Conservation (phyloP, 2,329 filamentous ascomycete species). For the Alternaria sp. region DNA sequence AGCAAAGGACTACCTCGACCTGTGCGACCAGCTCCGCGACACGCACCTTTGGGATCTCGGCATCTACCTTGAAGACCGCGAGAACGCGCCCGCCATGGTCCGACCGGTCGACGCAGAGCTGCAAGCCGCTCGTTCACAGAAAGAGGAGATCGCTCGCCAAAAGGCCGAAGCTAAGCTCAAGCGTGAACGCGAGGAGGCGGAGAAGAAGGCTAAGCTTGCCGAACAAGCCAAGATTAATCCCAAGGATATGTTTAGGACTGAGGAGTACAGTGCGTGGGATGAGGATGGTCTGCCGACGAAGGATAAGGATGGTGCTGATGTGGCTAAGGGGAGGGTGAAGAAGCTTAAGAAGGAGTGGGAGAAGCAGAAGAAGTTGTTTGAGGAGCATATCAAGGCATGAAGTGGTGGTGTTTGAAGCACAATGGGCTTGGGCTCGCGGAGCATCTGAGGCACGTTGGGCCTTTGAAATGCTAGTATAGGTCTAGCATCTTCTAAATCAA, state of each 20-base stretch:
- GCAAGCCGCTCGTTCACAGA: constrained; percentile 59
- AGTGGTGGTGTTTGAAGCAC: no score
- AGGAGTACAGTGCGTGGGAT: constrained; percentile 79
- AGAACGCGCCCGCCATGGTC: constrained; percentile 75
- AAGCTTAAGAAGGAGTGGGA: constrained; percentile 90
- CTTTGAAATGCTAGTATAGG: no score
- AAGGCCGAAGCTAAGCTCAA: constrained; percentile 54
- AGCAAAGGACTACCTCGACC: constrained; percentile 73
- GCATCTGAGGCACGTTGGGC: no score
- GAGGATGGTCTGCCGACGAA: constrained; percentile 79
- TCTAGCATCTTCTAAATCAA: no score
- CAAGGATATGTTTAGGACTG: constrained; percentile 63
- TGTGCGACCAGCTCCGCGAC: constrained; percentile 78
- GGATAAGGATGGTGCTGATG: constrained; percentile 77
- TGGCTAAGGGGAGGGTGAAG: constrained; percentile 80
- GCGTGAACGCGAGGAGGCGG: constrained; percentile 65
- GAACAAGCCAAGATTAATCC: constrained; percentile 65
- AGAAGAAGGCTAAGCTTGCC: constrained; percentile 60
- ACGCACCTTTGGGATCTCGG: constrained; percentile 79
- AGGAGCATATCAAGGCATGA: constrained; percentile 46
- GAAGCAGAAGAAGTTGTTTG: constrained; percentile 83
- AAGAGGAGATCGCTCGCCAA: constrained; percentile 55
- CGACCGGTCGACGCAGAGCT: constrained; percentile 68
- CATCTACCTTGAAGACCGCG: constrained; percentile 86
- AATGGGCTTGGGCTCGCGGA: no score